These are phyloP conservation scores for Trichoderma semiorbis DNA, from an alignment of 2,329 filamentous ascomycete genomes.

Conservation along the genomic window DNA sequence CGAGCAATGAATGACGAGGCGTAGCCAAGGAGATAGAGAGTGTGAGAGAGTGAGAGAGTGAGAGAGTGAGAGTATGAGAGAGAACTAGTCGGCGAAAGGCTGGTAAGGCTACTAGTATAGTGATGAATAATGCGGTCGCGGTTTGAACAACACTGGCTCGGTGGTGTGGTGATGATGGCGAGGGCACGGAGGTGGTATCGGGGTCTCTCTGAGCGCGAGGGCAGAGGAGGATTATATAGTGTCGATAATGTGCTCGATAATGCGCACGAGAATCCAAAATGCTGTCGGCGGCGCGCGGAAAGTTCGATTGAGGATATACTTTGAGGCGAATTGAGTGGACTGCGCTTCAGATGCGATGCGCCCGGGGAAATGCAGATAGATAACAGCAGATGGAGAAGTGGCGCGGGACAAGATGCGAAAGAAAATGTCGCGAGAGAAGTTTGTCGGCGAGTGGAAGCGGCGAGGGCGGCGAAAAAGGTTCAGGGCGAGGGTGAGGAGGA, in stretches of 20 bases:
- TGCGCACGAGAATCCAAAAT: background rate
- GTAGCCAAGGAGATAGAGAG: background rate
- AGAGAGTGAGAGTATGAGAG: background rate
- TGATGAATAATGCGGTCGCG: background rate
- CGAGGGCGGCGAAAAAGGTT: background rate
- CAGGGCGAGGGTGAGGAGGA: background rate
- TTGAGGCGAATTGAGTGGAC: background rate
- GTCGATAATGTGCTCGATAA: background rate
- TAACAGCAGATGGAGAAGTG: background rate
- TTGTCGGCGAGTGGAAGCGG: background rate
- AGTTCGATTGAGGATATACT: background rate
- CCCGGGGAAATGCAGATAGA: background rate
- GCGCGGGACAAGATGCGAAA: background rate
- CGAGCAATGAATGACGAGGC: background rate
- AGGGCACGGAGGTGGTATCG: background rate
- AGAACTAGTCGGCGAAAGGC: background rate
- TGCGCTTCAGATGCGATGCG: background rate
- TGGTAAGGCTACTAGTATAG: background rate
- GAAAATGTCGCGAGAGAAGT: background rate
- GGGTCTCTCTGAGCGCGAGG: background rate
- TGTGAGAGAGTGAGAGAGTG: background rate
- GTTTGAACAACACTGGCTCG: background rate
- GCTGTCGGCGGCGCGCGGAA: background rate
- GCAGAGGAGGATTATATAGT: slow-evolving; percentile 28
- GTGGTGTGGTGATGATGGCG: background rate